Base-by-base conservation (phyloP, 345 rosid species). In the Hibiscus tridactylites region DNA sequence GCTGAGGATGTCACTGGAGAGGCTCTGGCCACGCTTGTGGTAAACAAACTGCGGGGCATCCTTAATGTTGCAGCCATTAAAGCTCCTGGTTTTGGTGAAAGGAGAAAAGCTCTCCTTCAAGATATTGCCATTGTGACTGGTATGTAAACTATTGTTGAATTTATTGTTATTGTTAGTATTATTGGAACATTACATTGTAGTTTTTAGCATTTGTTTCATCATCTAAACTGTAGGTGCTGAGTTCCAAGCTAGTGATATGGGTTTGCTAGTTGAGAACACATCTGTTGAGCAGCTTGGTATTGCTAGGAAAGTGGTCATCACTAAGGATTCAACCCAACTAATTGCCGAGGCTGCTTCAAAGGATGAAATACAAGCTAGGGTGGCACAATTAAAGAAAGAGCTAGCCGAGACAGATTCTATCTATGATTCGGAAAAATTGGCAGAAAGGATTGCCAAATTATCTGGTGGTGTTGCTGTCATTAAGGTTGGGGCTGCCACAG, bases 401-500 rank as follows among this genome's bases (percentile, higher is more conserved):
- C 77, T 96, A 72, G 76, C 81, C 0, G 97, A 96, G 84, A 92
- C 99, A 1, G 99, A 96, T 75, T 92, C 99, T 58, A 80, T 91
- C 1, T 96, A 91, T 13, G 98, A 96, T 85, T 65, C 93, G 0
- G 88, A 91, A 79, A 96, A 92, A 83, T 83, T 92, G 11, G 97
- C 99, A 5, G 97, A 96, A 85, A 91, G 99, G 77, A 91, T 92
- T 50, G 97, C 99, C 52, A 96, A 96, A 68, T 68, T 96, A 60
- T 91, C 98, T 19, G 97, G 99, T 67, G 98, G 99, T 67, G 98
- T 96, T 75, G 98, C 97, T 53, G 98, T 96, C 47, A 85, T 96
- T 78, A 91, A 96, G 81, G 99, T 88, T 8, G 99, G 99, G 33
- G 99, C 99, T 63, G 97, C 99, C 16, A 96, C 99, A 0, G 98